phyloP scores from a whole-genome alignment of 345 rosid species.

The Syzygium aqueum region DNA sequence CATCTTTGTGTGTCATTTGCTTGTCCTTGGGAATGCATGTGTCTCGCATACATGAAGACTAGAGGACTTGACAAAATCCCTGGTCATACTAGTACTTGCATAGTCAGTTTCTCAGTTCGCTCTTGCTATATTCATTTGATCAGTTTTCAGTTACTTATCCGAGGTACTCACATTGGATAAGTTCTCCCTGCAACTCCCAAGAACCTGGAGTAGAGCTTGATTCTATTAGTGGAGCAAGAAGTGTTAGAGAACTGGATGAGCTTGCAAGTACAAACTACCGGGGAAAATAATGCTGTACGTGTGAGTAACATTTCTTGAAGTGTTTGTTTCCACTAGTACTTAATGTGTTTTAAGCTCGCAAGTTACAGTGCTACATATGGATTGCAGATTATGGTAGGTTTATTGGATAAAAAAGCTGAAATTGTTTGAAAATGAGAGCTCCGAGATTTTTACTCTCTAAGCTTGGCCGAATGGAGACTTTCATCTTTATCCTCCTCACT shows the following conservation, averaged over 20 bases:
- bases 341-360: neutral
- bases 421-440: constrained; percentile 36
- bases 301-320: neutral
- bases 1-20: neutral
- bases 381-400: constrained; percentile 8
- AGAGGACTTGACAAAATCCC: neutral
- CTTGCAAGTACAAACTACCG: neutral
- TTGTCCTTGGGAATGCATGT: constrained; percentile 4
- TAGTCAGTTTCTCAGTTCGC: neutral
- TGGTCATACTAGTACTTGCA: neutral
- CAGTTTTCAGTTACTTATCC: neutral
- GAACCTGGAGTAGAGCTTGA: neutral
- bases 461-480: constrained; percentile 36
- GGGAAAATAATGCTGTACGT: neutral
- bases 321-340: neutral
- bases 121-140: neutral
- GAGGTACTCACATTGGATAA: neutral
- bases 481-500: constrained; percentile 39
- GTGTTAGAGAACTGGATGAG: neutral
- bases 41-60: neutral
- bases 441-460: constrained; percentile 33
- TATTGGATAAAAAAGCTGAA: constrained; percentile 37
- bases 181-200: neutral
- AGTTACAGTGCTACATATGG: neutral
- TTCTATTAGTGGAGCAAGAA: neutral